Base-by-base conservation (phyloP, 306 rosid genomes). In the Vigna unguiculata region DNA sequence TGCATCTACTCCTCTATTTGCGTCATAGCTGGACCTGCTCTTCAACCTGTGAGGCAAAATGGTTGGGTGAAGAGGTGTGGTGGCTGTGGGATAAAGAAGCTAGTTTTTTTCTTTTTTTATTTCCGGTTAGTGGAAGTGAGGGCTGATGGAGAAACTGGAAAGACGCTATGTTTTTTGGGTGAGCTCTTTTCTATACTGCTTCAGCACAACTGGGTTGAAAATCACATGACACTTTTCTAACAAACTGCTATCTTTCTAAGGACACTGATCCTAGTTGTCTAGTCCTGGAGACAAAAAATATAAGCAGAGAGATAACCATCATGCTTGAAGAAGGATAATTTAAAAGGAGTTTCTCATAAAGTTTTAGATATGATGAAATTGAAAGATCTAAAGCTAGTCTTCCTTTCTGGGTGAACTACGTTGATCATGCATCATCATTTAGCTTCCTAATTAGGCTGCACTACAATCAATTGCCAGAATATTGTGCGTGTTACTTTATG, bases 241-340 rank as follows among this genome's bases (percentile, higher is more conserved):
- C 46, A 22, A n/a, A 57, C 38, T 51, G 52, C 16, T 65, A 40
- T 75, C 9, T 46, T 70, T 41, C 47, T 40, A 15, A 38, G 21
- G 72, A 78, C 58, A 24, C 28, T 48, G 76, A 55, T 72, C 41
- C 54, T 82, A n/a, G 25, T 17, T 61, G 70, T n/a, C 17, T 34
- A 20, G 54, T 61, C 46, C 12, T 43, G 54, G 51, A 51, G 46
- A 6, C 58, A n/a, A 25, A 49, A 48, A 38, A 69, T 71, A 13
- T 55, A 38, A 52, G 65, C 66, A 21, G 36, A 38, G 34, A 58
- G 19, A 80, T 20, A 53, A 53, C 19, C 40, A 15, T 16, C 41
- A 62, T 52, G 49, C 28, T 63, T 41, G 40, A 40, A 59, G 20
- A 53, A 66, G 46, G 84, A 6, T 46, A 55, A 21, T 7, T n/a